Percentiles rank a stretch among this genome's conserved stretches.
Conservation (phyloP, 2,329 filamentous ascomycete genomes). For the Fusarium humuli region DNA sequence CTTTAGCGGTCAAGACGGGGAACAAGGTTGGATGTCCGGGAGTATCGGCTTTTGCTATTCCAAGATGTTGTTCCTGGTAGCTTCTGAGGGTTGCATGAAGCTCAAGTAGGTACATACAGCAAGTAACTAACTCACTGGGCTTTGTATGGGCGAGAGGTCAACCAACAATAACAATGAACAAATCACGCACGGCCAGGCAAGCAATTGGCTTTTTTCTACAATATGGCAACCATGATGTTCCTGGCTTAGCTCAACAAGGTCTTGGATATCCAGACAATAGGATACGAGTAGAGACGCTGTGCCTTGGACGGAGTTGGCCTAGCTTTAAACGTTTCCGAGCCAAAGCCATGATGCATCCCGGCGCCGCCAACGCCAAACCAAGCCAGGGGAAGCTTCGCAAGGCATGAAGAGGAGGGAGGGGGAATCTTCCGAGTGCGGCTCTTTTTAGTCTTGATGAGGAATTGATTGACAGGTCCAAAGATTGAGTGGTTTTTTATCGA, state of each 20-base stretch:
- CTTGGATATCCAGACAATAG: constrained; percentile 6
- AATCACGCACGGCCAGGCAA: constrained; percentile 32
- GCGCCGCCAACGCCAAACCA: background rate
- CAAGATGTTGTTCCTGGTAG: constrained; percentile 19
- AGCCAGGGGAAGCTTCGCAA: constrained; percentile 2
- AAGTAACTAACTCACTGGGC: background rate
- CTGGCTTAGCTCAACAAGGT: constrained; percentile 27
- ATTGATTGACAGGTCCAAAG: constrained; percentile 14
- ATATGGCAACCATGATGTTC: constrained; percentile 29
- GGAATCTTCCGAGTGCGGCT: constrained; percentile 32
- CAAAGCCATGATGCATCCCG: constrained; percentile 3
- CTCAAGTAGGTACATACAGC: background rate
- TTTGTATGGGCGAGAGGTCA: background rate
- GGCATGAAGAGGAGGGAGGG: constrained; percentile 3
- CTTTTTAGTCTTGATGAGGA: constrained; percentile 19
- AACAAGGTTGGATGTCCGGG: constrained; percentile 27
- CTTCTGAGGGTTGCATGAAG: constrained; percentile 10
- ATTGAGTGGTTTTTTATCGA: background rate
- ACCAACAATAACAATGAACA: constrained; percentile 28
- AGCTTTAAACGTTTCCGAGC: constrained; percentile 27
- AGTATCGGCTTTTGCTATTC: constrained; percentile 25
- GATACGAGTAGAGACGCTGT: constrained; percentile 16
- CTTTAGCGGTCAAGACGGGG: constrained; percentile 37
- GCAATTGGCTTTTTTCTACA: constrained; percentile 36
- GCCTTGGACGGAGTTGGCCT: constrained; percentile 31